A percentile compares a stretch with the other conserved stretches of the same genome.
These are phyloP conservation scores for Cyberlindnera maritima DNA, from an alignment of 805 yeast species.

Conservation along the genomic window DNA sequence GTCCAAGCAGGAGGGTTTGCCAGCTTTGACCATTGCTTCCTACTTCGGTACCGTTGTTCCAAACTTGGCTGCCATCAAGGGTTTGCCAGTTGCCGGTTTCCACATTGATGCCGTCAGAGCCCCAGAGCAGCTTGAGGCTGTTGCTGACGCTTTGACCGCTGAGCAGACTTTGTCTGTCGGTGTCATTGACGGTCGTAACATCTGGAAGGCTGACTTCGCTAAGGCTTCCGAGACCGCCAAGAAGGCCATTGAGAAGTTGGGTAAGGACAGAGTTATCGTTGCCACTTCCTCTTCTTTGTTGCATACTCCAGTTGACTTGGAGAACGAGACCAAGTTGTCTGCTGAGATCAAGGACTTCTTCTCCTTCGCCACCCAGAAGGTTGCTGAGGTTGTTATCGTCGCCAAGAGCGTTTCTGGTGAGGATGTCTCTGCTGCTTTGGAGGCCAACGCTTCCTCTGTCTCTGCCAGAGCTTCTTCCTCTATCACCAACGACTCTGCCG, in stretches of 20 bases:
- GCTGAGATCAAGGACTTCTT: slow-evolving; percentile 95
- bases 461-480: slow-evolving; percentile 82
- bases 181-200: slow-evolving; percentile 98
- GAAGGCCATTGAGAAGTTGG: slow-evolving; percentile 81
- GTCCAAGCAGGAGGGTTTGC: slow-evolving; percentile 63
- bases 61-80: slow-evolving; percentile 85
- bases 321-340: slow-evolving; percentile 86
- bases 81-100: slow-evolving; percentile 90
- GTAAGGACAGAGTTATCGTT: slow-evolving; percentile 81
- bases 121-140: slow-evolving; percentile 93
- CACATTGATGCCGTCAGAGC: slow-evolving; percentile 96
- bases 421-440: slow-evolving; percentile 73
- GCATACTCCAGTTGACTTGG: slow-evolving; percentile 98
- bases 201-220: slow-evolving; percentile 96
- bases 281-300: slow-evolving; percentile 95
- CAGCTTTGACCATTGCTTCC: slow-evolving; percentile 80
- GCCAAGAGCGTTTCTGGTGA: slow-evolving; percentile 84
- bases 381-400: slow-evolving; percentile 84
- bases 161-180: slow-evolving; percentile 90
- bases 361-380: slow-evolving; percentile 97
- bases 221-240: slow-evolving; percentile 80
- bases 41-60: slow-evolving; percentile 99
- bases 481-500: slow-evolving; percentile 89
- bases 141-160: slow-evolving; percentile 59
- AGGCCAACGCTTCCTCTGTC: slow-evolving; percentile 84